These are phyloP conservation scores for Colletotrichum somersetense DNA, from an alignment of 2,329 filamentous ascomycete genomes.

Conservation along the genomic window DNA sequence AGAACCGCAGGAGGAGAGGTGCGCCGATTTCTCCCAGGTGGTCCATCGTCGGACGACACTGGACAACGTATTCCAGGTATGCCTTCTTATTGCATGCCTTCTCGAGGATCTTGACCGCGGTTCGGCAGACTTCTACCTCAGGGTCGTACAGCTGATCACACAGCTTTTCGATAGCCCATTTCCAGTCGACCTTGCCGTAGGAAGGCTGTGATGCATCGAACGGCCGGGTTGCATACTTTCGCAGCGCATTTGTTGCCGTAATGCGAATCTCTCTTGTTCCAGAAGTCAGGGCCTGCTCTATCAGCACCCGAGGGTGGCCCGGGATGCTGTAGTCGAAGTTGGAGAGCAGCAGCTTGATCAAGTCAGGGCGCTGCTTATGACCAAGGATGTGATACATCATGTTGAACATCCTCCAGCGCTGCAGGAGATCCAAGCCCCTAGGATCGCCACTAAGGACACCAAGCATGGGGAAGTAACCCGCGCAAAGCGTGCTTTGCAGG, in stretches of 20 bases:
- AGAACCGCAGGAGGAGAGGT: constrained; percentile 88
- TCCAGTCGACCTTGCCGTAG: constrained; percentile 70
- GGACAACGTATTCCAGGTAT: constrained; percentile 94
- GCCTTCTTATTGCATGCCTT: constrained; percentile 95
- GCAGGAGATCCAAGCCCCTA: constrained; percentile 88
- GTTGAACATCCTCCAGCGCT: constrained; percentile 98
- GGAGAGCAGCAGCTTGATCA: constrained; percentile 88
- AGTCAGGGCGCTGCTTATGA: constrained; percentile 87
- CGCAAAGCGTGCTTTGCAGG: constrained; percentile 87
- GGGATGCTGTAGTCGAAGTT: constrained; percentile 93
- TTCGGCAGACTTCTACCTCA: constrained; percentile 95
- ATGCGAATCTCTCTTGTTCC: constrained; percentile 93
- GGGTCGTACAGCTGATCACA: constrained; percentile 99
- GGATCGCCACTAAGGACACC: constrained; percentile 86
- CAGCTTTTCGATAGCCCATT: constrained; percentile 96
- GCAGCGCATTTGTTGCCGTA: constrained; percentile 85
- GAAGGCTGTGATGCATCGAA: constrained; percentile 51
- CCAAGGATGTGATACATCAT: constrained; percentile 99
- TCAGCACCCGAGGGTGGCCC: constrained; percentile 89
- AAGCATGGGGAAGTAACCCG: constrained; percentile 94
- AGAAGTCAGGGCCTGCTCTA: constrained; percentile 93
- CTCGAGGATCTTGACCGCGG: constrained; percentile 96
- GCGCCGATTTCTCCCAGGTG: constrained; percentile 97
- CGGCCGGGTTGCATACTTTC: constrained; percentile 82
- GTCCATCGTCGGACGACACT: constrained; percentile 93